phyloP scores from a whole-genome alignment of 108 stramenopile genomes.

The Aurantiochytrium sp. region DNA sequence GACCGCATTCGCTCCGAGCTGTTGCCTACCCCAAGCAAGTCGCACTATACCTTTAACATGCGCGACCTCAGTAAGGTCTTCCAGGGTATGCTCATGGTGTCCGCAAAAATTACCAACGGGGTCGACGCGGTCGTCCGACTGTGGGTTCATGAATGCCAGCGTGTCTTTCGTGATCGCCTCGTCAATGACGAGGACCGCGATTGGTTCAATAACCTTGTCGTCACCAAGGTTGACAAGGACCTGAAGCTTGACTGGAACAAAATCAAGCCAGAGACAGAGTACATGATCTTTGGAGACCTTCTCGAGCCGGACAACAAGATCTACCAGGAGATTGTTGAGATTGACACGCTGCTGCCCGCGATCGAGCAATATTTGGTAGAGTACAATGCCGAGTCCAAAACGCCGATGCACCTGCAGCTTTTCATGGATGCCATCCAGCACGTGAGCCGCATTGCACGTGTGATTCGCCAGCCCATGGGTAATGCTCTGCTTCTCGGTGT shows the following conservation, averaged over 20 bases:
- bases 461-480: constrained; percentile 60
- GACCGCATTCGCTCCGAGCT: constrained; percentile 41
- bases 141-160: constrained; percentile 56
- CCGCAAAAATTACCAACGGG: constrained; percentile 27
- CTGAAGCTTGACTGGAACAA: constrained; percentile 39
- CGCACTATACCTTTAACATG: constrained; percentile 66
- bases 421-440: constrained; percentile 62
- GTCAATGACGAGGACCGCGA: constrained; percentile 42
- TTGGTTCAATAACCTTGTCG: constrained; percentile 42
- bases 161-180: constrained; percentile 56
- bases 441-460: constrained; percentile 50
- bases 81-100: constrained; percentile 55
- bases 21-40: constrained; percentile 54
- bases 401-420: constrained; percentile 55
- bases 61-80: constrained; percentile 62
- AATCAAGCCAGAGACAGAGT: not conserved
- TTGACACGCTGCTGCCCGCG: constrained; percentile 39
- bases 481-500: constrained; percentile 61
- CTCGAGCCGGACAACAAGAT: constrained; percentile 39
- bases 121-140: constrained; percentile 42
- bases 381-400: constrained; percentile 59
- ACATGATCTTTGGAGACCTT: constrained; percentile 54
- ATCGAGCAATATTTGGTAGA: constrained; percentile 50
- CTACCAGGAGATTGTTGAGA: constrained; percentile 45
- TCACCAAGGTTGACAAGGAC: constrained; percentile 31